phyloP scores from a whole-genome alignment of 371 early-diverging fungal genomes.

The Mucor circinelloides region DNA sequence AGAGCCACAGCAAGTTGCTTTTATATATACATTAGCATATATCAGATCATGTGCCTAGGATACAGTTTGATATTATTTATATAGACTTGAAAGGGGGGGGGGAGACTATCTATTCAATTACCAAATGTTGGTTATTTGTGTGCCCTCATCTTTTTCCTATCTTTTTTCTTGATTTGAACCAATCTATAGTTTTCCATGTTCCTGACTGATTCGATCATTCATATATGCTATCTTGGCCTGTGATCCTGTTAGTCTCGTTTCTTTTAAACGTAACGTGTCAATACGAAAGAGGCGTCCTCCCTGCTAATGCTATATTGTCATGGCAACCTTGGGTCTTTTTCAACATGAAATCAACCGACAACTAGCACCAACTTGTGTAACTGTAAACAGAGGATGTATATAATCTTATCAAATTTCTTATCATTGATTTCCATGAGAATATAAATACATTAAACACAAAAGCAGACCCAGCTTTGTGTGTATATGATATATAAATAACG shows the following conservation, averaged over 20 bases:
- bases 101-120: background rate
- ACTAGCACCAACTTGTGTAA: background rate
- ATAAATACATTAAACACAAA: background rate
- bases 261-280: too few species aligned
- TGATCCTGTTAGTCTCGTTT: too few species aligned
- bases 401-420: slow-evolving; percentile 13
- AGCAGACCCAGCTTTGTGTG: background rate
- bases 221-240: background rate
- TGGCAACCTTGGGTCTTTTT: background rate
- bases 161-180: slow-evolving; percentile 1
- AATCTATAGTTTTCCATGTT: background rate
- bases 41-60: background rate
- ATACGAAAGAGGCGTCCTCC: too few species aligned
- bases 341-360: background rate
- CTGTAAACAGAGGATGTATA: background rate
- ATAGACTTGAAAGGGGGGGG: background rate
- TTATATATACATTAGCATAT: background rate
- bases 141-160: background rate
- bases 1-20: background rate
- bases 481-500: background rate
- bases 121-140: background rate
- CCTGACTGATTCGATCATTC: background rate
- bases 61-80: background rate
- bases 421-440: slow-evolving; percentile 6
- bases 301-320: too few species aligned